These are phyloP conservation scores for Aspergillus ibericus DNA, from an alignment of 2,329 filamentous ascomycete genomes.

Conservation along the genomic window DNA sequence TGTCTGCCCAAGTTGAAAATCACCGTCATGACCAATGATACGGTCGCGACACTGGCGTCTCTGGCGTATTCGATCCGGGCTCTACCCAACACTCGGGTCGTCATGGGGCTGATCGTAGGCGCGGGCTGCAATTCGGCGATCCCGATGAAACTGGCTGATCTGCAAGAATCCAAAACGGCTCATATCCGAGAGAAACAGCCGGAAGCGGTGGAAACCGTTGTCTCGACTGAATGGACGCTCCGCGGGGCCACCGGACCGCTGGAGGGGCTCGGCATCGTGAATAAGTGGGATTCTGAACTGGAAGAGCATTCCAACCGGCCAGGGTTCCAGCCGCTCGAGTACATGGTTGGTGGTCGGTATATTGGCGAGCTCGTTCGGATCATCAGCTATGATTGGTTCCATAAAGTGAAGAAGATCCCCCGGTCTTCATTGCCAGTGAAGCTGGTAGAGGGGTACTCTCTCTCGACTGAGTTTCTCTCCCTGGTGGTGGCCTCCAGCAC, in stretches of 20 bases:
- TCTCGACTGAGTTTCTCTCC: background rate
- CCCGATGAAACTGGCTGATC: constrained; percentile 57
- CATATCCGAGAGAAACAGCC: background rate
- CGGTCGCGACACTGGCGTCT: constrained; percentile 74
- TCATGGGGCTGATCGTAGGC: constrained; percentile 75
- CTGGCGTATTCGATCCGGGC: constrained; percentile 68
- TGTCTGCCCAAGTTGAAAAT: constrained; percentile 64
- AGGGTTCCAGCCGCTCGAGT: constrained; percentile 76
- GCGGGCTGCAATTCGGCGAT: constrained; percentile 77
- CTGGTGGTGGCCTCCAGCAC: background rate
- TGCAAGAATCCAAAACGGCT: background rate
- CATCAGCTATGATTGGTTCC: constrained; percentile 63
- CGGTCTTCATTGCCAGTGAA: background rate
- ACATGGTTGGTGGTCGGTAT: constrained; percentile 74
- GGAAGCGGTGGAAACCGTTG: background rate
- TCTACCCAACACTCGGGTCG: constrained; percentile 59
- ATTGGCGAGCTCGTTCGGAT: constrained; percentile 71
- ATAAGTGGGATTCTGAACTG: constrained; percentile 65
- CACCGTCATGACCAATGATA: constrained; percentile 74
- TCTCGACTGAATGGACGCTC: constrained; percentile 81
- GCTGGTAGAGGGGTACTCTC: background rate
- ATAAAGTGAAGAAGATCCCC: constrained; percentile 20
- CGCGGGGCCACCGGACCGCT: constrained; percentile 67
- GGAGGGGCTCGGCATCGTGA: constrained; percentile 61
- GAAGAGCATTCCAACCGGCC: constrained; percentile 64